These are phyloP conservation scores for Detonula confervacea DNA, from an alignment of 352 stramenopile species.

Conservation along the genomic window DNA sequence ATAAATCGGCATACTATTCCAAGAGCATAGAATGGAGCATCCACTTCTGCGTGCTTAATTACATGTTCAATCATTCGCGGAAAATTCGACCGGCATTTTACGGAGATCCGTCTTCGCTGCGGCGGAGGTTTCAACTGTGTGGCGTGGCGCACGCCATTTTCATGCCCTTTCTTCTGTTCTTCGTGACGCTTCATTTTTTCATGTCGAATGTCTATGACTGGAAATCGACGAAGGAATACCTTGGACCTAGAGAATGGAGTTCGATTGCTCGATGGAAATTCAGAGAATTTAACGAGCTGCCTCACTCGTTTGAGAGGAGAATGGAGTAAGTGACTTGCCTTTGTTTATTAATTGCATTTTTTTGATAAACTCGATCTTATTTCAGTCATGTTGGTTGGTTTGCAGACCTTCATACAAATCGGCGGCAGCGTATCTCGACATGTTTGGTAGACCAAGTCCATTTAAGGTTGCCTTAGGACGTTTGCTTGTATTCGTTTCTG, in stretches of 20 bases:
- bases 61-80: constrained; percentile 96
- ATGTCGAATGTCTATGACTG: constrained; percentile 96
- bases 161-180: constrained; percentile 97
- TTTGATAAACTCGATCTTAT: background rate
- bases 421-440: constrained; percentile 92
- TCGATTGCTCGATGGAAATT: constrained; percentile 83
- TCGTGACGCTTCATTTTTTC: constrained; percentile 96
- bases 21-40: constrained; percentile 91
- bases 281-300: constrained; percentile 98
- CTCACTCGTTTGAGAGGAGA: constrained; percentile 94
- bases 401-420: constrained; percentile 88
- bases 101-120: constrained; percentile 89
- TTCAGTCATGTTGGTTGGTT: background rate
- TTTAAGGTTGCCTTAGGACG: constrained; percentile 91
- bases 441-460: constrained; percentile 90
- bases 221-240: constrained; percentile 92
- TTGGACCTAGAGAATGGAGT: constrained; percentile 88
- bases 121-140: constrained; percentile 92
- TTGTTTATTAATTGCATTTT: background rate
- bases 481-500: constrained; percentile 94
- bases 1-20: constrained; percentile 51
- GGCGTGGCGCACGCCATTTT: constrained; percentile 94
- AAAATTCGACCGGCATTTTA: constrained; percentile 89
- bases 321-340: constrained; percentile 73
- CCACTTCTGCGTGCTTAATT: constrained; percentile 95